Evolutionary conservation across 2,329 filamentous ascomycete genomes (phyloP).

Genomic region (Pseudodiploospora longispora): DNA sequence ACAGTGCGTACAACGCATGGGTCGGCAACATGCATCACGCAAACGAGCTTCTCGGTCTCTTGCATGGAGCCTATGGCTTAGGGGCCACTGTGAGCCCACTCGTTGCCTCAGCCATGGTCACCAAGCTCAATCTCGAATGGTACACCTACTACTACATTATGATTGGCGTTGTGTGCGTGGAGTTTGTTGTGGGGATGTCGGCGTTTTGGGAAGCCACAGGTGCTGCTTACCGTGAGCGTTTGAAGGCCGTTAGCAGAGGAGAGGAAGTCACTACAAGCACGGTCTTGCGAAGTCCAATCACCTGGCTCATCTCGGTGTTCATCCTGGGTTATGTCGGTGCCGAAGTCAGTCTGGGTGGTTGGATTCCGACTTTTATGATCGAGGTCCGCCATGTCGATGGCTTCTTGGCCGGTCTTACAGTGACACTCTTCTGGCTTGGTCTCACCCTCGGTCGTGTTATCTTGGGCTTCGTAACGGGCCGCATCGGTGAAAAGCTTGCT

Average conservation of each 20-base stretch:
- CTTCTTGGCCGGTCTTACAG: conserved; percentile 67
- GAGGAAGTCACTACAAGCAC: conserved; percentile 33
- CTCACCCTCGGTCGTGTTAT: conserved; percentile 66
- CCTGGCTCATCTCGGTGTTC: conserved; percentile 68
- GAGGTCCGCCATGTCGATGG: conserved; percentile 58
- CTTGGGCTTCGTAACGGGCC: conserved; percentile 68
- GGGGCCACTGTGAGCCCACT: conserved; percentile 63
- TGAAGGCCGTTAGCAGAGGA: conserved; percentile 20
- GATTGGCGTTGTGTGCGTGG: conserved; percentile 49
- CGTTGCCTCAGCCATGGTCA: conserved; percentile 65
- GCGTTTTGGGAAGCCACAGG: conserved; percentile 60
- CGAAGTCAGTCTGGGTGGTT: conserved; percentile 67
- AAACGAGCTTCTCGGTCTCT: conserved; percentile 65
- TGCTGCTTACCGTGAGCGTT: conserved; percentile 36
- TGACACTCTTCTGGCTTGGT: conserved; percentile 79
- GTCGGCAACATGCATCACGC: conserved; percentile 63
- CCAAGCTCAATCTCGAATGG: conserved; percentile 55
- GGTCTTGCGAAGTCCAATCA: conserved; percentile 44
- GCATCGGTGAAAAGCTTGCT: conserved; percentile 63
- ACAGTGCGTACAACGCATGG: conserved; percentile 52
- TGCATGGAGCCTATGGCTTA: conserved; percentile 65
- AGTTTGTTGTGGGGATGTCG: conserved; percentile 40
- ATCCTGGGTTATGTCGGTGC: conserved; percentile 71
- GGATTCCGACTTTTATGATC: conserved; percentile 87
- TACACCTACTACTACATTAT: conserved; percentile 71